Percentiles rank a stretch among this genome's conserved stretches.
phyloP scores from a whole-genome alignment of 83 land plant species.

The Picea abies region DNA sequence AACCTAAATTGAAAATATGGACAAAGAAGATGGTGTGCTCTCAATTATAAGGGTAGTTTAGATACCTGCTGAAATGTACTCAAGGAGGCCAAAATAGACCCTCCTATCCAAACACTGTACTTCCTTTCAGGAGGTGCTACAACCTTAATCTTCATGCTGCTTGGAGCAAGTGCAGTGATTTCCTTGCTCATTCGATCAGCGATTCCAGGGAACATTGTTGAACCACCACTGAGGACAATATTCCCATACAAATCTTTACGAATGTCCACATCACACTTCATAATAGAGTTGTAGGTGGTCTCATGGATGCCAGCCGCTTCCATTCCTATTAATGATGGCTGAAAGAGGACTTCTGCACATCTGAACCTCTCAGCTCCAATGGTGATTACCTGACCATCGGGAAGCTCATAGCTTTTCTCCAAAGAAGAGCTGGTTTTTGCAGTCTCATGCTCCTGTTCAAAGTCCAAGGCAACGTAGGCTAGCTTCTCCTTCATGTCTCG shows the following conservation, averaged over 20 bases:
- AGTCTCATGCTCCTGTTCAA: slow-evolving; percentile 46
- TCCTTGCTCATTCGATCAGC: slow-evolving; percentile 79
- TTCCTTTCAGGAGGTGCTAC: slow-evolving; percentile 81
- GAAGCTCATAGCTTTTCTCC: slow-evolving; percentile 72
- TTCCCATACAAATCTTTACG: slow-evolving; percentile 61
- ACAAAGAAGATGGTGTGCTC: no score
- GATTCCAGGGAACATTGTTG: slow-evolving; percentile 74
- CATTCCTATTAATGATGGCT: slow-evolving; percentile 67
- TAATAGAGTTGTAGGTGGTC: slow-evolving; percentile 67
- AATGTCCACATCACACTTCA: slow-evolving; percentile 76
- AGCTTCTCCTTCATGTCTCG: slow-evolving; percentile 26
- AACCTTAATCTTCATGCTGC: slow-evolving; percentile 77
- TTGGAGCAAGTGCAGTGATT: slow-evolving; percentile 64
- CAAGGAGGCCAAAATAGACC: slow-evolving; percentile 30
- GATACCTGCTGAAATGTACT: slow-evolving; percentile 53
- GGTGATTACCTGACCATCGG: slow-evolving; percentile 75
- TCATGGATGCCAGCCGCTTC: slow-evolving; percentile 69
- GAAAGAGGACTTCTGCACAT: slow-evolving; percentile 64
- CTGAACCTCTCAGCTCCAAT: slow-evolving; percentile 72
- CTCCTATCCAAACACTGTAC: slow-evolving; percentile 61
- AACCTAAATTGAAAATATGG: no score
- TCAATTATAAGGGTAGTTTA: no score
- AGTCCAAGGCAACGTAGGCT: slow-evolving; percentile 21
- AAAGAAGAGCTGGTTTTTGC: slow-evolving; percentile 38
- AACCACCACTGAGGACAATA: slow-evolving; percentile 68